Conservation (phyloP, 331 rosid species). For the Rhamnella rubrinervis region DNA sequence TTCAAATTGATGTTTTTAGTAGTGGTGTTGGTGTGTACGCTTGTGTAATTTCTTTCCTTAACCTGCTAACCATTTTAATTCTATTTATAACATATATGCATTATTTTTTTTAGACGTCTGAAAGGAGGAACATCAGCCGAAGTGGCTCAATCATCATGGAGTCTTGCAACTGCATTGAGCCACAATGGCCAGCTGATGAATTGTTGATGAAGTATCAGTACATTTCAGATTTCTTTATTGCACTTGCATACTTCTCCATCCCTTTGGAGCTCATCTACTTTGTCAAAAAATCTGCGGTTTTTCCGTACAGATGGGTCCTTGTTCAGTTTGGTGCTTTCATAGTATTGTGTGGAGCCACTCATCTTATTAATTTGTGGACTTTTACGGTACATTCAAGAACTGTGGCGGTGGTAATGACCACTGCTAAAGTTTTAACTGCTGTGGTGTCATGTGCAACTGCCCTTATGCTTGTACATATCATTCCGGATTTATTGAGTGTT, state of each 20-base stretch:
- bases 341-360: conserved; percentile 94
- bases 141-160: conserved; percentile 56
- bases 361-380: conserved; percentile 91
- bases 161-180: conserved; percentile 84
- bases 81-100: neutral
- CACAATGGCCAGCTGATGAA: conserved; percentile 89
- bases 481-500: conserved; percentile 92
- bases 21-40: no score
- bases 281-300: conserved; percentile 92
- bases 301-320: conserved; percentile 97
- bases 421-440: conserved; percentile 82
- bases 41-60: no score
- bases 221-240: conserved; percentile 91
- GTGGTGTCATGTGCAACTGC: conserved; percentile 97
- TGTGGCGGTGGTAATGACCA: conserved; percentile 89
- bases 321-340: conserved; percentile 99
- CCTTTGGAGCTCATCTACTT: conserved; percentile 92
- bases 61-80: neutral
- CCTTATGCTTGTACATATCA: conserved; percentile 93
- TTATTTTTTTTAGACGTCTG: conserved; percentile 38
- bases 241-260: conserved; percentile 90
- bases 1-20: no score
- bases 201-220: conserved; percentile 87
- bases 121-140: conserved; percentile 26
- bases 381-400: conserved; percentile 73